A percentile compares a stretch with the other conserved stretches of the same genome.
phyloP scores from a whole-genome alignment of 768 basidiomycete genomes.

The Gloeopeniophorella convolvens region DNA sequence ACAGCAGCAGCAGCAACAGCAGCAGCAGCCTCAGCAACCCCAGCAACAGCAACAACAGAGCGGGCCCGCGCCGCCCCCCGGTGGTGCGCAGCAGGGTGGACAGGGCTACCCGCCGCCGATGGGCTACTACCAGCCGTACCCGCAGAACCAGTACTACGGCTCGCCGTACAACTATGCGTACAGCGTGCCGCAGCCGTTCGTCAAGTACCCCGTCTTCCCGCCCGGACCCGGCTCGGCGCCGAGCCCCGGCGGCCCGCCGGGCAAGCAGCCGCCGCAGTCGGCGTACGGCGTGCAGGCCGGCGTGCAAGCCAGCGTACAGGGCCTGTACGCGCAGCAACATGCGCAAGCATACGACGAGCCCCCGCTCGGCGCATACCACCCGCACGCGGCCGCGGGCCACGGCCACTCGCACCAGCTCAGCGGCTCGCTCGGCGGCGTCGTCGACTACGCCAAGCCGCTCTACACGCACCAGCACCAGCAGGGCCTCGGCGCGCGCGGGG shows the following conservation, averaged over 20 bases:
- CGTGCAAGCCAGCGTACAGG: slow-evolving; percentile 56
- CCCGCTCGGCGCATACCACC: slow-evolving; percentile 49
- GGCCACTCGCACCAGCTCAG: slow-evolving; percentile 27
- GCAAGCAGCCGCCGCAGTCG: slow-evolving; percentile 45
- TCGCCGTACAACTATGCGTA: slow-evolving; percentile 58
- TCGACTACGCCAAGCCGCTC: slow-evolving; percentile 40
- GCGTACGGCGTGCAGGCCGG: too few species aligned
- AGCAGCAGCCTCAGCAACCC: slow-evolving; percentile 42
- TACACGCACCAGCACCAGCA: slow-evolving; percentile 58
- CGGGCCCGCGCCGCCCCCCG: slow-evolving; percentile 49
- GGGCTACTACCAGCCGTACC: slow-evolving; percentile 59
- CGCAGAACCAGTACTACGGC: slow-evolving; percentile 73
- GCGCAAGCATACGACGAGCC: slow-evolving; percentile 44
- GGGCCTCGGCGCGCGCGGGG: slow-evolving; percentile 45
- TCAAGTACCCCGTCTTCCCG: slow-evolving; percentile 71
- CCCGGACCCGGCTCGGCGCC: slow-evolving; percentile 61
- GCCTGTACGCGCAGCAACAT: slow-evolving; percentile 62
- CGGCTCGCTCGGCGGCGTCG: slow-evolving; percentile 31
- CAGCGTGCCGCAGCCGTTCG: slow-evolving; percentile 57
- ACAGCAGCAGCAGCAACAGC: slow-evolving; percentile 47
- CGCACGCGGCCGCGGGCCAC: slow-evolving; percentile 54
- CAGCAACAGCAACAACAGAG: slow-evolving; percentile 48
- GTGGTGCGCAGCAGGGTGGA: slow-evolving; percentile 56
- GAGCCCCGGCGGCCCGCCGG: slow-evolving; percentile 62
- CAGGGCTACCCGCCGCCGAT: slow-evolving; percentile 57